Base-by-base conservation (phyloP, 257 asterid species). In the Capsicum chinense region DNA sequence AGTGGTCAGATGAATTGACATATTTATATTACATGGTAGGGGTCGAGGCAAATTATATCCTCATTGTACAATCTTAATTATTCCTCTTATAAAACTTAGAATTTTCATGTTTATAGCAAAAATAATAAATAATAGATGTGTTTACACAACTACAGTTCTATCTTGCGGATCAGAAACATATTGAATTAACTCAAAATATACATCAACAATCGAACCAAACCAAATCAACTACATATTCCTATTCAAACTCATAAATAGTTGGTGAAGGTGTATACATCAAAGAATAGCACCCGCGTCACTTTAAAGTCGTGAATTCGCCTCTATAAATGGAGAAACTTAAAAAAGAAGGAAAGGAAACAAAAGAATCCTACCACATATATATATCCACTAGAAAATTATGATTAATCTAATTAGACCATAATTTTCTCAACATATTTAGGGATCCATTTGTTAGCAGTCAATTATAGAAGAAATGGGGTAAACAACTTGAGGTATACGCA, bases 401-500 rank as follows among this genome's bases (percentile, higher is more conserved):
- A 33, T 13, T 6, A 44, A 26, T 26, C 12, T 64, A 5, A 26
- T 17, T 52, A 52, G 48, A 13, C 47, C 81, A 26, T 26, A 69
- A 19, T 52, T 52, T 57, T 14, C 37, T 39, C 39, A 52, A 21
- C 81, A 52, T 7, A 76, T 3, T 76, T 47, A 52, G 63, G 26
- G 81, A 76, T 76, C 21, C 47, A 76, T 76, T 76, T 13, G 63
- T 76, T 50, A 76, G 81, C 48, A 54, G 64, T 26, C 81, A 54
- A 54, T 52, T 76, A 76, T 76, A 47, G 76, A 76, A 76, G 48
- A 50, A 82, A 47, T 48, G 85, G 81, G 82, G 86, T 48, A 85
- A 64, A 83, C 90, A 85, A 60, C 62, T 21, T 69, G 63, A 85
- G 57, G 86, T 83, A 86, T 88, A 81, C 79, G 74, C 63, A 83